Evolutionary conservation across 2,329 filamentous ascomycete genomes (phyloP).

Genomic region (Teratosphaeria nubilosa): DNA sequence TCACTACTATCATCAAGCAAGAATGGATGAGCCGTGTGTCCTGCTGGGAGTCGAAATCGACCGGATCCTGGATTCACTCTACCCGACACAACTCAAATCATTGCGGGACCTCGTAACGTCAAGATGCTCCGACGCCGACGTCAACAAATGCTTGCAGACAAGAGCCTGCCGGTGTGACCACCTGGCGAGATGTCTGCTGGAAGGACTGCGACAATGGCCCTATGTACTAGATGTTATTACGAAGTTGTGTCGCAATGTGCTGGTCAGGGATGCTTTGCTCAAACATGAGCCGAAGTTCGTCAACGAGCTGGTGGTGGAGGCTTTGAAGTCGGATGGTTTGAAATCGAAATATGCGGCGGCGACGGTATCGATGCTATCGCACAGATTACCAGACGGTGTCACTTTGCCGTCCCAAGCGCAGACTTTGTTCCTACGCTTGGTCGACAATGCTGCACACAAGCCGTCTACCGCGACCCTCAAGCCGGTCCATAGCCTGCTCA

Average conservation of each 20-base stretch:
- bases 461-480: constrained; percentile 20
- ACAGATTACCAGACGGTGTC: constrained; percentile 18
- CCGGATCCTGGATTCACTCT: constrained; percentile 22
- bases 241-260: constrained; percentile 29
- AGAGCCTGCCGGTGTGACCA: constrained; percentile 41
- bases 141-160: constrained; percentile 37
- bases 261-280: constrained; percentile 23
- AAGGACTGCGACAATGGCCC: constrained; percentile 42
- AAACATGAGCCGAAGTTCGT: constrained; percentile 22
- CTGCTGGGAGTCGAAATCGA: constrained; percentile 18
- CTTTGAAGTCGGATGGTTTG: constrained; percentile 11
- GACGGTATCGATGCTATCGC: constrained; percentile 21
- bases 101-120: constrained; percentile 26
- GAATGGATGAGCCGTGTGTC: background rate
- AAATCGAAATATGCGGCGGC: constrained; percentile 13
- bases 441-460: constrained; percentile 19
- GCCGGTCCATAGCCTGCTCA: constrained; percentile 23
- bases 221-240: constrained; percentile 42
- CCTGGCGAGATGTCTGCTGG: constrained; percentile 37
- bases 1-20: background rate
- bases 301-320: constrained; percentile 17
- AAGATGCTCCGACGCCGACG: constrained; percentile 22
- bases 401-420: constrained; percentile 24
- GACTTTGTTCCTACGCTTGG: constrained; percentile 21
- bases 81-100: constrained; percentile 24